Evolutionary conservation across 2,329 filamentous ascomycete genomes (phyloP), one percentile per base, ranked within the genome.

Genomic region (Penicillium sp.): DNA sequence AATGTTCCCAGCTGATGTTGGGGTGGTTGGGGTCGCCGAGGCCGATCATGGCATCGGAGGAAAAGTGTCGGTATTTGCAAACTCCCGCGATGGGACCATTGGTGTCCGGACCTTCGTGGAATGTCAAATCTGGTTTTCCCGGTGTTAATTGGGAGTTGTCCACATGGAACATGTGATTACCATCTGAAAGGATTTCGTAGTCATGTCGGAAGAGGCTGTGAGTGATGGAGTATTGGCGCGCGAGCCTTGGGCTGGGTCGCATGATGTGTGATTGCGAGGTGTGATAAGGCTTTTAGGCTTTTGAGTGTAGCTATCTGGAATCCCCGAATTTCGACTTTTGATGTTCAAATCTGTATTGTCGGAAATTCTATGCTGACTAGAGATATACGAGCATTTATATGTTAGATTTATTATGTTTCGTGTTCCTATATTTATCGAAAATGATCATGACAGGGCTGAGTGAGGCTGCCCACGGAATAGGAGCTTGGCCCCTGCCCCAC

Each of bases 61-160:
- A 73, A 52, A 75, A 69, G 37, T 68, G 67, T 11, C 64, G 53
- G 53, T 72, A 75, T 45, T 75, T 73, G 56, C 66, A 68, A 5
- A 69, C 62, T 0, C 66, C 72, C 41, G 65, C 64, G 19, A 72
- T 53, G 11, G 69, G 68, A 4, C 60, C 70, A 3, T 56, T 64
- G 7, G 62, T 61, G 57, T 68, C 60, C 3, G 58, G 26, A 13
- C 72, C 68, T 1, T 59, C 51, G 58, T 76, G 71, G 49, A 75
- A 61, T 1, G 70, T 73, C 8, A 75, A 59, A 19, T 74, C 71
- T 19, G 72, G 66, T 50, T 70, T 74, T 19, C 64, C 66, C 5
- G 70, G 67, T n/a, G 59, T 68, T 22, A 68, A 57, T 7, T 53
- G 19, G 4, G 70, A 73, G 35, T 67, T 70, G 27, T 68, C 61